A percentile compares a stretch with the other conserved stretches of the same genome.
Evolutionary conservation across 2,329 filamentous ascomycete genomes (phyloP).

Genomic region (Tolypocladium sp.): DNA sequence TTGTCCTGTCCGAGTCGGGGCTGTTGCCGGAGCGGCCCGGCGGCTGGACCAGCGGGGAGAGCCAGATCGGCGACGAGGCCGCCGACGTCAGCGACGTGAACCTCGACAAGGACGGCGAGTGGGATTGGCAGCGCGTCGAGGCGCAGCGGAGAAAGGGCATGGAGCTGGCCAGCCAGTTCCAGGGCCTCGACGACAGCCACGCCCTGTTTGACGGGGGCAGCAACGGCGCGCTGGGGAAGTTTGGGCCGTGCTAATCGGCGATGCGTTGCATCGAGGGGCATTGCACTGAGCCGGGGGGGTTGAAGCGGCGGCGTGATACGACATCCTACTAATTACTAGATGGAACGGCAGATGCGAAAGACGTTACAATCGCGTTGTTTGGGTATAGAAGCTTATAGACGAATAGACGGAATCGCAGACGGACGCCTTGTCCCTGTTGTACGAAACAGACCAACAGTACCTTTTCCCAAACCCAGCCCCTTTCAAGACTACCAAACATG

Average conservation of each 20-base stretch:
- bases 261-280: no score
- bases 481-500: background rate
- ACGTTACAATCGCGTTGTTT: background rate
- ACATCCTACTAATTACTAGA: no score
- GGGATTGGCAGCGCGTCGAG: constrained; percentile 53
- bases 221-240: constrained; percentile 40
- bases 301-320: background rate
- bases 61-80: constrained; percentile 29
- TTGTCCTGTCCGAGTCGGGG: constrained; percentile 60
- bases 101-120: constrained; percentile 26
- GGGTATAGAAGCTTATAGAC: background rate
- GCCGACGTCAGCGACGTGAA: constrained; percentile 27
- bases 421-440: background rate
- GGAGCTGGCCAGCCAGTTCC: constrained; percentile 45
- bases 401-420: background rate
- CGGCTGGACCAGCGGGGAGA: constrained; percentile 45
- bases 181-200: constrained; percentile 44
- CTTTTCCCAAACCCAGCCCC: background rate
- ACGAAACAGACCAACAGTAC: background rate
- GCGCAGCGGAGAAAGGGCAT: constrained; percentile 45
- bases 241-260: constrained; percentile 27
- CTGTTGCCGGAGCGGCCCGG: constrained; percentile 67
- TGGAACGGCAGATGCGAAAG: background rate
- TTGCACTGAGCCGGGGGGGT: background rate
- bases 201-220: constrained; percentile 44